Percentiles rank a stretch among this genome's conserved stretches.
These are phyloP conservation scores for Daldinia grandis DNA, from an alignment of 495 filamentous ascomycete genomes.

Conservation along the genomic window DNA sequence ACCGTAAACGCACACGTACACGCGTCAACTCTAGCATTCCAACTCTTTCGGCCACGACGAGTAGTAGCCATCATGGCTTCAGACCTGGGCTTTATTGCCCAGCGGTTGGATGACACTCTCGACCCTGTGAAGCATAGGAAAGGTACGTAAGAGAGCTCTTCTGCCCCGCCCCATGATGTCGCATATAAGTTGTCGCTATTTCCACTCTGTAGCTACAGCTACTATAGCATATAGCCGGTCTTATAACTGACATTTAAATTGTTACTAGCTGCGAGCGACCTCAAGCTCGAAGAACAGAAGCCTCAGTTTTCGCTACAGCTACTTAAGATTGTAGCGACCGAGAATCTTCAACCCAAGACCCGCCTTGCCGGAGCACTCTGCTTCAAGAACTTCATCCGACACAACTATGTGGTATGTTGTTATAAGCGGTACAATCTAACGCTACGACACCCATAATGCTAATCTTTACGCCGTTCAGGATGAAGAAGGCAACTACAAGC, in stretches of 20 bases:
- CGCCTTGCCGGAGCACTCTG: slow-evolving; percentile 90
- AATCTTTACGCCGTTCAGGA: slow-evolving; percentile 59
- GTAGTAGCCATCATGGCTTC: slow-evolving; percentile 70
- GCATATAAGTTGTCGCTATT: slow-evolving; percentile 4
- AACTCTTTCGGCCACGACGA: slow-evolving; percentile 8
- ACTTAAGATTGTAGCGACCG: slow-evolving; percentile 84
- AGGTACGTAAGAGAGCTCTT: slow-evolving; percentile 63
- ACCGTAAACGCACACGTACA: not conserved
- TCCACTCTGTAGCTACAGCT: slow-evolving; percentile 6
- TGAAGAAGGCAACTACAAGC: slow-evolving; percentile 90
- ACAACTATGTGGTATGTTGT: slow-evolving; percentile 78
- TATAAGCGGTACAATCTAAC: not conserved
- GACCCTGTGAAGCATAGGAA: slow-evolving; percentile 86
- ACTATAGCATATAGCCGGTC: not conserved
- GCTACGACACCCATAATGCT: not conserved
- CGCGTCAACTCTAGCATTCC: not conserved
- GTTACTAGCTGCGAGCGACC: slow-evolving; percentile 74
- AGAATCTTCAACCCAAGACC: slow-evolving; percentile 71
- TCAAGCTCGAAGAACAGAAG: slow-evolving; percentile 78
- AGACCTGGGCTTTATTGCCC: slow-evolving; percentile 73
- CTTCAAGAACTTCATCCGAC: slow-evolving; percentile 98
- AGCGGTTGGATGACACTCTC: slow-evolving; percentile 85
- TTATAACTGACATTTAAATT: slow-evolving; percentile 13
- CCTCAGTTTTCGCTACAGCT: slow-evolving; percentile 87
- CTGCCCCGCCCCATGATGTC: slow-evolving; percentile 9